Percentiles rank a stretch among this genome's conserved stretches.
Conservation (phyloP, 2,329 filamentous ascomycete species). For the Ophiostoma fasciatum region DNA sequence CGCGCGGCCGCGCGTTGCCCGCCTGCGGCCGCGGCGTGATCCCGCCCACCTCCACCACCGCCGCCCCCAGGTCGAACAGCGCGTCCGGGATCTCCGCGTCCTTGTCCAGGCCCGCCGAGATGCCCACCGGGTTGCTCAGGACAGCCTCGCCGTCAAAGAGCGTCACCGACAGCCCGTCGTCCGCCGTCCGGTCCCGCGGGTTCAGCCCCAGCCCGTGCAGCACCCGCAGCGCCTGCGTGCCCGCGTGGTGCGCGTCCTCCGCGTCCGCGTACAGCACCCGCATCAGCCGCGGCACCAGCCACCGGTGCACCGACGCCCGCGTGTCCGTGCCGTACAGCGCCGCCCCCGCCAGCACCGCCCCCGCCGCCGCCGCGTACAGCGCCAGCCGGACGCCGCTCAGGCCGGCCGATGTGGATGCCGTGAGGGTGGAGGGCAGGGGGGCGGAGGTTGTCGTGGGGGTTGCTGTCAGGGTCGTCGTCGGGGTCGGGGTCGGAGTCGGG, state of each 20-base stretch:
- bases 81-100: conserved; percentile 76
- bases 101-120: conserved; percentile 93
- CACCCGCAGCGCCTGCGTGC: conserved; percentile 54
- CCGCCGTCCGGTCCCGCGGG: conserved; percentile 58
- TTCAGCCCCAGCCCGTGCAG: conserved; percentile 64
- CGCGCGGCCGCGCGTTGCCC: conserved; percentile 75
- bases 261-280: conserved; percentile 56
- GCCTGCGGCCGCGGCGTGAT: conserved; percentile 75
- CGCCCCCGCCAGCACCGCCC: conserved; percentile 27
- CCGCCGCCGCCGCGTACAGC: conserved; percentile 27
- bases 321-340: conserved; percentile 66
- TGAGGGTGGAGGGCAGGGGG: not conserved
- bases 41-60: conserved; percentile 83
- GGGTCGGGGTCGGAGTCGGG: too few relatives aligned
- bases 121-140: conserved; percentile 77
- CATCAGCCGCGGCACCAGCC: conserved; percentile 49
- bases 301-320: conserved; percentile 53
- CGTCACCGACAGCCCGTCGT: conserved; percentile 9
- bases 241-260: conserved; percentile 82
- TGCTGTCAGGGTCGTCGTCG: not conserved
- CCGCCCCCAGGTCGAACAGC: conserved; percentile 71
- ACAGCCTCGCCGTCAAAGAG: conserved; percentile 29
- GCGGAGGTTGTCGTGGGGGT: not conserved
- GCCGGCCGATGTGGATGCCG: conserved; percentile 14
- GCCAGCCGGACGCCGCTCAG: conserved; percentile 22